A percentile compares a stretch with the other conserved stretches of the same genome.
Conservation (phyloP, 2,329 filamentous ascomycete genomes). For the Sporothrix mexicana region DNA sequence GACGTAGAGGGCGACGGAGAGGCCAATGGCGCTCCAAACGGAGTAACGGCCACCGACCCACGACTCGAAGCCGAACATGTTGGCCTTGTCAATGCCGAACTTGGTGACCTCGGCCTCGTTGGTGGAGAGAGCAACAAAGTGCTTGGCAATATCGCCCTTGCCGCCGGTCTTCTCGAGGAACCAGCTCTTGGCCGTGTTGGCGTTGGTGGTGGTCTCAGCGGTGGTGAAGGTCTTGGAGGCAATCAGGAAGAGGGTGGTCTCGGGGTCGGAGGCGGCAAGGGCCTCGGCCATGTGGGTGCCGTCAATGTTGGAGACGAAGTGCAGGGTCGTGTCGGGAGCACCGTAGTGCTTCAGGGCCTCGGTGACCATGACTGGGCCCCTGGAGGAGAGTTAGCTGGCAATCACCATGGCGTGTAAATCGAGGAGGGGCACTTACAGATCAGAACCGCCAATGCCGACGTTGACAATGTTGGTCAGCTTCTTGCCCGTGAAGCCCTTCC, state of each 20-base stretch:
- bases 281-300: constrained; percentile 97
- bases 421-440: constrained; percentile 72
- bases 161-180: constrained; percentile 81
- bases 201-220: constrained; percentile 95
- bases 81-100: constrained; percentile 97
- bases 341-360: constrained; percentile 97
- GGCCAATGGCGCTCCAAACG: constrained; percentile 97
- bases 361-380: constrained; percentile 97
- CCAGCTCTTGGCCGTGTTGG: constrained; percentile 96
- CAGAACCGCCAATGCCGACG: constrained; percentile 96
- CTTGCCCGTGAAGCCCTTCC: constrained; percentile 98
- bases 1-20: constrained; percentile 93
- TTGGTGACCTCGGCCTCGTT: constrained; percentile 95
- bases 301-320: constrained; percentile 99
- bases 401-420: neutral
- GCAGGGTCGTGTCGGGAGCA: constrained; percentile 81
- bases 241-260: constrained; percentile 98
- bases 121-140: constrained; percentile 97
- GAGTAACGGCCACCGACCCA: constrained; percentile 99
- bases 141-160: constrained; percentile 92
- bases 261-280: constrained; percentile 83
- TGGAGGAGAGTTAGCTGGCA: constrained; percentile 45
- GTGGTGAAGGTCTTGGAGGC: constrained; percentile 99
- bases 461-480: constrained; percentile 96
- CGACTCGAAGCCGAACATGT: constrained; percentile 99